Evolutionary conservation across 768 basidiomycete species (phyloP), one percentile per base, ranked within the genome.

Genomic region (Mycena maculata): DNA sequence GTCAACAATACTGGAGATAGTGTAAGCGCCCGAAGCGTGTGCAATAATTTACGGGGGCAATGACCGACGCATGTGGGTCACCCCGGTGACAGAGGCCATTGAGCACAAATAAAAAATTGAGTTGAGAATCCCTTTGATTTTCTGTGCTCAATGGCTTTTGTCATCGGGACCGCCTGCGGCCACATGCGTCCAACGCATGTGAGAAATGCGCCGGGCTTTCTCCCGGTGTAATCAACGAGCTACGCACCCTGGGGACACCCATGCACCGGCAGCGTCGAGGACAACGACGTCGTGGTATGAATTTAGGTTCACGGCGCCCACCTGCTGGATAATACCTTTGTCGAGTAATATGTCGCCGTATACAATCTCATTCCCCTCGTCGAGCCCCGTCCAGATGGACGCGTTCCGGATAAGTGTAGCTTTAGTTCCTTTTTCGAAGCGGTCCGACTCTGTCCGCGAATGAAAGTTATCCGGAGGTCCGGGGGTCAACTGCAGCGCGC

Each of bases 371-470:
- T 77, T 78, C 1, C 92, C 92, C 33, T 85, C 79, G 20, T 83
- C 68, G 18, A 80, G 77, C 0, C 92, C 94, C 1, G 93, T 93
- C 94, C 94, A 95, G 28, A 95, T 85, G 4, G 86, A 88, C 13
- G 89, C 92, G 73, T 95, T 92, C 63, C 80, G 83, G 31, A 95
- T 82, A 33, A 89, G 78, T 1, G 84, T 81, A 0, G 88, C 74
- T 2, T 72, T 73, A 1, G 92, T 90, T 0, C 87, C 90, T 0
- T 75, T 73, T 6, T 80, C 86, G 66, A 81, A 86, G 27, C 90
- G 81, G 70, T 92, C 90, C 20, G 88, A 90, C 38, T 75, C 66
- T 18, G 44, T 54, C 22, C 69, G 60, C 39, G 45, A 86, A n/a
- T 86, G 80, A 71, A 86, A 91, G 0, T 63, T 23, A 11, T 63